Conservation (phyloP, 2,329 filamentous ascomycete genomes). For the Colletotrichum destructivum region DNA sequence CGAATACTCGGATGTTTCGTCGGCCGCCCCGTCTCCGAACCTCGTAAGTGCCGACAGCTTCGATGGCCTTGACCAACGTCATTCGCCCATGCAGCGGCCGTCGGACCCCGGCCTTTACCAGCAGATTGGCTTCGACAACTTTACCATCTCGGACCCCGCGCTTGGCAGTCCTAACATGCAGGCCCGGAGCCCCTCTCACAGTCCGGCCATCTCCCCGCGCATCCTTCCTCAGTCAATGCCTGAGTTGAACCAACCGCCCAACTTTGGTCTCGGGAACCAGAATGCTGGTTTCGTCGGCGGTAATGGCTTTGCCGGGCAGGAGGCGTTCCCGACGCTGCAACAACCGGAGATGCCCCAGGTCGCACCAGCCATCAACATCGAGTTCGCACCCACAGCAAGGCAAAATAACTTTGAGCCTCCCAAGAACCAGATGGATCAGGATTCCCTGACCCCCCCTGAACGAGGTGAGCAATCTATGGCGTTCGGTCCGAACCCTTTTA, state of each 20-base stretch:
- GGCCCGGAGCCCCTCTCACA: constrained; percentile 86
- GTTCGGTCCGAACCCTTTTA: background rate
- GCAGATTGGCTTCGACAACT: constrained; percentile 83
- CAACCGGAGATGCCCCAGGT: constrained; percentile 80
- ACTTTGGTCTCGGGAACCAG: constrained; percentile 60
- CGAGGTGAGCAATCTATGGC: constrained; percentile 62
- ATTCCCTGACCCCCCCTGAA: constrained; percentile 88
- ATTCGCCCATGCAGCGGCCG: constrained; percentile 85
- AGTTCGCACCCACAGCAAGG: constrained; percentile 84
- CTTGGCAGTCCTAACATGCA: constrained; percentile 75
- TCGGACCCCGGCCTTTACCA: constrained; percentile 82
- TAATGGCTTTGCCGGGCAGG: constrained; percentile 56
- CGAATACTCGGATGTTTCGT: constrained; percentile 94
- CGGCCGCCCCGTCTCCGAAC: constrained; percentile 87
- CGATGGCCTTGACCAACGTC: constrained; percentile 77
- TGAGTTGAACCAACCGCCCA: constrained; percentile 64
- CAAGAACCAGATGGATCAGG: constrained; percentile 77
- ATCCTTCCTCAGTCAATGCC: constrained; percentile 71
- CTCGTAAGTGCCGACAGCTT: constrained; percentile 84
- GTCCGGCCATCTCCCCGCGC: constrained; percentile 76
- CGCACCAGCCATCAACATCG: constrained; percentile 95
- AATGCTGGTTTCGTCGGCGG: constrained; percentile 56
- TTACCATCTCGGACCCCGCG: constrained; percentile 83
- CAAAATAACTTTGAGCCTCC: constrained; percentile 77
- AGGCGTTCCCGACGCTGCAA: constrained; percentile 68